phyloP scores from a whole-genome alignment of 1,284 basidiomycete species.

The Exobasidium cylindrosporum region DNA sequence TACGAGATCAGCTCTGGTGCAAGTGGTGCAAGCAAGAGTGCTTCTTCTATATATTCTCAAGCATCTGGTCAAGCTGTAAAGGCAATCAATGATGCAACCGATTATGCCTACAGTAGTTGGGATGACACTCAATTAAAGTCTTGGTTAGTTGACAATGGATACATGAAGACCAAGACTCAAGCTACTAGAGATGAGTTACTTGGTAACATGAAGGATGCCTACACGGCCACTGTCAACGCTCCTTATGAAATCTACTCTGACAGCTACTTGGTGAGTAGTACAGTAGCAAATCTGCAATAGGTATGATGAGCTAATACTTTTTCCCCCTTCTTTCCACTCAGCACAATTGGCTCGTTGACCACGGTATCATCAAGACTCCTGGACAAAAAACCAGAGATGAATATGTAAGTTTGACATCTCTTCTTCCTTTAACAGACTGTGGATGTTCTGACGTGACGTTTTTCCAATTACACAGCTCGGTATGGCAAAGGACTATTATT shows the following conservation, averaged over 20 bases:
- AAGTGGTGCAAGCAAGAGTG: constrained; percentile 34
- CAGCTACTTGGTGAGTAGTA: constrained; percentile 38
- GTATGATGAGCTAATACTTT: background rate
- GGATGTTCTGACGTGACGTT: background rate
- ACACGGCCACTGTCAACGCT: constrained; percentile 38
- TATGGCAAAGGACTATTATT: constrained; percentile 50
- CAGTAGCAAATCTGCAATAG: background rate
- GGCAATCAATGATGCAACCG: constrained; percentile 41
- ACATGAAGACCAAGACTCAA: constrained; percentile 43
- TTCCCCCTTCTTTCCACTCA: background rate
- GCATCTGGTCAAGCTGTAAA: constrained; percentile 26
- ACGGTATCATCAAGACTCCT: constrained; percentile 39
- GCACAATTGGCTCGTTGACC: constrained; percentile 52
- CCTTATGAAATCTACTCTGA: constrained; percentile 49
- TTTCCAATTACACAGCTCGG: constrained; percentile 13
- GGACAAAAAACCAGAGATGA: constrained; percentile 47
- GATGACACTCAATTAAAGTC: constrained; percentile 36
- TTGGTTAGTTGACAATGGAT: constrained; percentile 39
- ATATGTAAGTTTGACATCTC: constrained; percentile 19
- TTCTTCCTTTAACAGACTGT: background rate
- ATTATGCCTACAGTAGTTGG: constrained; percentile 53
- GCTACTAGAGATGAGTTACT: constrained; percentile 45
- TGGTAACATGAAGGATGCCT: constrained; percentile 33
- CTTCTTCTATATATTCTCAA: constrained; percentile 32
- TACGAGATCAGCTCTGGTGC: constrained; percentile 11